Conservation (phyloP, 179 eudicot genomes). For the Actinidia chinensis region DNA sequence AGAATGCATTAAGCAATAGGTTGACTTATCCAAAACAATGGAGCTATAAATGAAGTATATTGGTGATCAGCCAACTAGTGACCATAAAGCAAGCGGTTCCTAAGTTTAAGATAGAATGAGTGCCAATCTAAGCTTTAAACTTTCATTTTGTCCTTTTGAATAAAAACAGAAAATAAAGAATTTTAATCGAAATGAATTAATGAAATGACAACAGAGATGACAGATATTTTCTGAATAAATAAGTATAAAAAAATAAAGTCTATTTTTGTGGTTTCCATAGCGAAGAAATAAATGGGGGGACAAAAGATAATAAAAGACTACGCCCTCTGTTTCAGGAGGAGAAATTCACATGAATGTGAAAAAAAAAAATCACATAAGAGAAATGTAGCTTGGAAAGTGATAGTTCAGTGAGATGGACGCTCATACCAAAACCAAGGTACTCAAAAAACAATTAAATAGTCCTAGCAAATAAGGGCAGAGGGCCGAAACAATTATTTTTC, state of each 20-base stretch:
- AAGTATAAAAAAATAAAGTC: neutral
- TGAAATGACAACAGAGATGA: neutral
- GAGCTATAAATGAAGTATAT: neutral
- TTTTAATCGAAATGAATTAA: slow-evolving; percentile 8
- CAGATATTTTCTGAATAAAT: neutral
- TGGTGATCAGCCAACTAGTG: neutral
- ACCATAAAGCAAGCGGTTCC: neutral
- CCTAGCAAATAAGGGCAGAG: neutral
- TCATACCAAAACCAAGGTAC: neutral
- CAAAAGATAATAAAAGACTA: neutral
- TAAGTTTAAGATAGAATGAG: neutral
- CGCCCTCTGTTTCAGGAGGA: neutral
- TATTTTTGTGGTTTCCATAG: neutral
- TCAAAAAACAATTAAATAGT: neutral
- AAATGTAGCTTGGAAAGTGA: slow-evolving; percentile 8
- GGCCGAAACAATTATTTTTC: neutral
- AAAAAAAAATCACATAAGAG: neutral
- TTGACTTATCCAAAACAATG: neutral
- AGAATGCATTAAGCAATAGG: neutral
- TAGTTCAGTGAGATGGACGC: neutral
- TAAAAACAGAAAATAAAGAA: neutral
- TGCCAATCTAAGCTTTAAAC: neutral
- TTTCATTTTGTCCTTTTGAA: neutral
- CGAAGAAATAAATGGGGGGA: neutral
- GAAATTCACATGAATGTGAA: neutral